Evolutionary conservation across 2,329 filamentous ascomycete species (phyloP).

Genomic region (Parastagonospora avenae): DNA sequence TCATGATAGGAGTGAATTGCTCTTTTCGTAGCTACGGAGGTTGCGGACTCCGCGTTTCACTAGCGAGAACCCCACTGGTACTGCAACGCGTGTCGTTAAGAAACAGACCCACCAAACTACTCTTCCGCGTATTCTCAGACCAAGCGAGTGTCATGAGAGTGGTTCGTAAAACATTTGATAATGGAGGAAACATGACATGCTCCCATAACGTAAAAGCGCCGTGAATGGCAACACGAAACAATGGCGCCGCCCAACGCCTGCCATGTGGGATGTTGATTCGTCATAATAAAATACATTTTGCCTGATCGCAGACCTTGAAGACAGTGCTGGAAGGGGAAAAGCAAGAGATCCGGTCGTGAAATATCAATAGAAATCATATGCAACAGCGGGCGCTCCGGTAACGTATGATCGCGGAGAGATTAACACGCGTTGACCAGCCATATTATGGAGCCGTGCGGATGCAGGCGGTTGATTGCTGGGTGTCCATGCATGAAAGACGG

Average conservation of each 20-base stretch:
- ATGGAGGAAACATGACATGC: neutral
- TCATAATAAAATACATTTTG: conserved; percentile 9
- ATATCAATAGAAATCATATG: neutral
- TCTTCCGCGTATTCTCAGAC: conserved; percentile 4
- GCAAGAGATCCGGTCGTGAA: conserved; percentile 4
- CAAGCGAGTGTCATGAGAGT: conserved; percentile 7
- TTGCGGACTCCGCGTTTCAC: conserved; percentile 8
- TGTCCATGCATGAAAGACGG: conserved; percentile 41
- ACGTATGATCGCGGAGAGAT: conserved; percentile 9
- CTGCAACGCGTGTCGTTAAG: neutral
- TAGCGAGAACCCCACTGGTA: neutral
- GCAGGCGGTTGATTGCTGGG: conserved; percentile 30
- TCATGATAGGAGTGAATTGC: conserved; percentile 6
- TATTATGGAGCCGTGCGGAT: conserved; percentile 14
- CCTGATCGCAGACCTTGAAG: neutral
- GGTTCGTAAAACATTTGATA: neutral
- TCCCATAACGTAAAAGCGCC: neutral
- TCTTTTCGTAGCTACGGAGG: conserved; percentile 1
- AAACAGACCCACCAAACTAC: neutral
- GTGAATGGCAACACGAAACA: neutral
- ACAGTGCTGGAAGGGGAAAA: conserved; percentile 2
- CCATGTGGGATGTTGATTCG: conserved; percentile 2
- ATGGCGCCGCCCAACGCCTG: conserved; percentile 8
- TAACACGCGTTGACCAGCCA: conserved; percentile 7
- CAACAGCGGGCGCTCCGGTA: conserved; percentile 11